These are phyloP conservation scores for Fraxinus nigra DNA, from an alignment of 305 asterid genomes.

Conservation along the genomic window DNA sequence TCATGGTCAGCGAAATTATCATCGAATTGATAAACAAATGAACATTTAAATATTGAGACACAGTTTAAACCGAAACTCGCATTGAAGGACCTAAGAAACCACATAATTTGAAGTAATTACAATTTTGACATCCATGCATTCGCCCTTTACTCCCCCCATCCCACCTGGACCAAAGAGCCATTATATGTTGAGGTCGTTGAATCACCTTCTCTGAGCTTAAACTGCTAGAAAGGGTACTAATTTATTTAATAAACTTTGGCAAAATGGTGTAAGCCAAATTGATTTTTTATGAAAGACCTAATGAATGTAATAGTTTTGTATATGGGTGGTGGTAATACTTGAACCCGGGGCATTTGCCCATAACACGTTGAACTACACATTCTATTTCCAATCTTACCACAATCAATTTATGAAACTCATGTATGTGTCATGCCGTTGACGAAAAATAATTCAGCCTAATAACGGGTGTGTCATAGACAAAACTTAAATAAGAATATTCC, in stretches of 20 bases:
- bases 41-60: neutral
- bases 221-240: neutral
- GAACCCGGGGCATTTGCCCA: neutral
- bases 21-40: neutral
- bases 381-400: neutral
- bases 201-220: neutral
- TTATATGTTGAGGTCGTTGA: neutral
- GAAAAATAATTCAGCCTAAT: neutral
- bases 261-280: neutral
- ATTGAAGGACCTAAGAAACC: neutral
- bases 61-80: neutral
- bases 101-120: neutral
- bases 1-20: neutral
- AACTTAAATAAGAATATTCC: neutral
- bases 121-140: neutral
- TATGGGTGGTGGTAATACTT: neutral
- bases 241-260: neutral
- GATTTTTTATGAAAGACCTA: neutral
- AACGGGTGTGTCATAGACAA: neutral
- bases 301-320: neutral
- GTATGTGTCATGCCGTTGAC: neutral
- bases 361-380: neutral
- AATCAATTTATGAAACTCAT: neutral
- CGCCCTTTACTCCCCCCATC: neutral
- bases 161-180: neutral